Conservation (phyloP, 805 yeast genomes). For the Brettanomyces bruxellensis region DNA sequence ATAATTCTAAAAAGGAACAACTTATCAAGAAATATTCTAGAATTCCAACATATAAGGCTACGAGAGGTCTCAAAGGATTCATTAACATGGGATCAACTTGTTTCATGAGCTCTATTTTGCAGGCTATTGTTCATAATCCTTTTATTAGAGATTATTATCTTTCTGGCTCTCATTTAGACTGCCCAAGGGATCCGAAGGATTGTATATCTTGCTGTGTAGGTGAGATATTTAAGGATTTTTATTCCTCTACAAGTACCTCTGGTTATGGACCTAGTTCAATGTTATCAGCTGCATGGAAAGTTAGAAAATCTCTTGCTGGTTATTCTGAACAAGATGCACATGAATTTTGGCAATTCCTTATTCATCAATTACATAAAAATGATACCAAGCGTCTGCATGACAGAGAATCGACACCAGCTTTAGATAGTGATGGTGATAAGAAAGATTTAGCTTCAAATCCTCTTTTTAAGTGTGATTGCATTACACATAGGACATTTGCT, state of each 20-base stretch:
- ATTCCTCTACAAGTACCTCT: slow-evolving; percentile 47
- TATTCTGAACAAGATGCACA: slow-evolving; percentile 98
- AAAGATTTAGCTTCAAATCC: slow-evolving; percentile 3
- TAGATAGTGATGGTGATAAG: slow-evolving; percentile 1
- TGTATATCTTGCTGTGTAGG: slow-evolving; percentile 87
- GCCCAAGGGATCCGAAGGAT: slow-evolving; percentile 30
- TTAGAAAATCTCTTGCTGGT: slow-evolving; percentile 81
- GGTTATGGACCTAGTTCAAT: slow-evolving; percentile 80
- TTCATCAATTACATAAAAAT: slow-evolving; percentile 70
- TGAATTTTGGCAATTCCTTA: slow-evolving; percentile 88
- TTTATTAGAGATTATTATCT: slow-evolving; percentile 69
- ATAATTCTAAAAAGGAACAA: slow-evolving; percentile 15
- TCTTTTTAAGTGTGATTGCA: slow-evolving; percentile 49
- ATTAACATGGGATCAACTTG: slow-evolving; percentile 96
- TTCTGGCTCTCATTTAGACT: slow-evolving; percentile 60
- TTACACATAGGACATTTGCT: slow-evolving; percentile 73
- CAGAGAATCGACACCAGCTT: slow-evolving; percentile 16
- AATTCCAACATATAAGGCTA: slow-evolving; percentile 43
- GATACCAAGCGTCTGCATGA: slow-evolving; percentile 19
- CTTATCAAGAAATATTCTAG: slow-evolving; percentile 26
- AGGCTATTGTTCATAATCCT: slow-evolving; percentile 86
- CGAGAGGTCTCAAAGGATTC: slow-evolving; percentile 79
- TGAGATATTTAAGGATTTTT: slow-evolving; percentile 66
- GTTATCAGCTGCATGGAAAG: slow-evolving; percentile 81
- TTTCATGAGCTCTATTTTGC: slow-evolving; percentile 90